A percentile compares a stretch with the other conserved stretches of the same genome.
These are phyloP conservation scores for Pseudomassariella vexata DNA, from an alignment of 2,329 filamentous ascomycete species.

Conservation along the genomic window DNA sequence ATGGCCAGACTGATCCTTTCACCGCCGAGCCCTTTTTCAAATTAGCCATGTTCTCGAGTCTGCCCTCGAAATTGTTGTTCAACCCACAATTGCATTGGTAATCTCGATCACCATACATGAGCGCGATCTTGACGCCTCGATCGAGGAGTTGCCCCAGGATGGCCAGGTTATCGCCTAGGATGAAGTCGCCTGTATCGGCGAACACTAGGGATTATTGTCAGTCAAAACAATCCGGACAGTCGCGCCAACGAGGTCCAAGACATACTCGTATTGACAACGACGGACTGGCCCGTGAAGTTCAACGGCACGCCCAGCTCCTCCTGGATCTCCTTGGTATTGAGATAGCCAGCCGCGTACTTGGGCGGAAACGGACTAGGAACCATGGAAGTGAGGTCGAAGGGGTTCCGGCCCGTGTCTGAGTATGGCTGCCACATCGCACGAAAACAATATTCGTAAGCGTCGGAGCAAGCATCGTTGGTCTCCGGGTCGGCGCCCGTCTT, in stretches of 20 bases:
- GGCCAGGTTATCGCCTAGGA: constrained; percentile 1
- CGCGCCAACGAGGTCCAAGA: no score
- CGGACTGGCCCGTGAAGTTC: constrained; percentile 39
- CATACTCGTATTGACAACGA: not conserved
- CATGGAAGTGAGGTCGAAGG: constrained; percentile 47
- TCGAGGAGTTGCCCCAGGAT: constrained; percentile 5
- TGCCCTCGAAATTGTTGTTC: no score
- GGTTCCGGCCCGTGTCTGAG: not conserved
- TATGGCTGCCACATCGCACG: not conserved
- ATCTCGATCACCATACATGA: constrained; percentile 4
- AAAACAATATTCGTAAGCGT: constrained; percentile 3
- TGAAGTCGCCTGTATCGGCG: constrained; percentile 1
- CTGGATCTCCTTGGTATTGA: constrained; percentile 50
- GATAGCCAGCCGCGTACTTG: constrained; percentile 43
- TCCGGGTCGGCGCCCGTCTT: not conserved
- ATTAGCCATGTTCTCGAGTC: no score
- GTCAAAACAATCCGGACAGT: not conserved
- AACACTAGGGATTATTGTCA: constrained; percentile 2
- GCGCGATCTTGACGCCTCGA: constrained; percentile 1
- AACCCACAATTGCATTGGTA: constrained; percentile 6
- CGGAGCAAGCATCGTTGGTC: constrained; percentile 2
- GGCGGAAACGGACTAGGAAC: constrained; percentile 41
- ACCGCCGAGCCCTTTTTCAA: constrained; percentile 3
- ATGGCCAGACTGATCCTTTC: constrained; percentile 4
- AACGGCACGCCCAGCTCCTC: constrained; percentile 50